Evolutionary conservation across 805 yeast species (phyloP).

Genomic region (Tetrapisispora arboricola): DNA sequence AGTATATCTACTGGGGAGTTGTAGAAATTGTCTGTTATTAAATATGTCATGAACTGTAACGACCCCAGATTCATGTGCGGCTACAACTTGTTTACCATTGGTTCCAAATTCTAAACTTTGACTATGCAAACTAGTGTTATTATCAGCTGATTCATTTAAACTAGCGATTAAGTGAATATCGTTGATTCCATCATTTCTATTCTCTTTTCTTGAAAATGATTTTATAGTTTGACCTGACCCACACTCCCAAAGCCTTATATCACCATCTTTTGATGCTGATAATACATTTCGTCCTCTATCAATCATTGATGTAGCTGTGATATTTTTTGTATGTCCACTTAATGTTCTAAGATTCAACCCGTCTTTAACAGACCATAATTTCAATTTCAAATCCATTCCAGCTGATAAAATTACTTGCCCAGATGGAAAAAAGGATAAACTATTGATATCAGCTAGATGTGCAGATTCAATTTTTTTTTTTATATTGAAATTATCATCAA

Average conservation of each 20-base stretch:
- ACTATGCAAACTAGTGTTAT: background rate
- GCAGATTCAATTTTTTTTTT: constrained; percentile 28
- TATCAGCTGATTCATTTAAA: background rate
- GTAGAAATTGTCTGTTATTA: constrained; percentile 16
- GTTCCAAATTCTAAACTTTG: constrained; percentile 42
- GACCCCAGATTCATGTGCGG: constrained; percentile 34
- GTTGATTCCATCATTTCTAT: constrained; percentile 30
- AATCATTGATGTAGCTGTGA: constrained; percentile 42
- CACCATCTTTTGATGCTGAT: constrained; percentile 45
- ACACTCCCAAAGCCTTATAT: constrained; percentile 60
- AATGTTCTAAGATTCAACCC: constrained; percentile 44
- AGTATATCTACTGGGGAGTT: constrained; percentile 21
- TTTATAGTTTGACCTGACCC: constrained; percentile 41
- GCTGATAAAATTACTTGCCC: constrained; percentile 48
- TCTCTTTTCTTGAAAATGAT: constrained; percentile 31
- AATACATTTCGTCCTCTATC: constrained; percentile 62
- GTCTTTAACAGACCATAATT: constrained; percentile 47
- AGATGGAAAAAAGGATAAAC: constrained; percentile 49
- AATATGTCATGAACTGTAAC: constrained; percentile 34
- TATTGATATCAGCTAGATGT: constrained; percentile 40
- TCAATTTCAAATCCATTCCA: constrained; percentile 49
- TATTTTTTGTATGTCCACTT: constrained; percentile 37
- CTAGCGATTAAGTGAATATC: constrained; percentile 9
- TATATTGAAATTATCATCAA: constrained; percentile 8
- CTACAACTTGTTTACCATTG: constrained; percentile 33